phyloP scores from a whole-genome alignment of 164 flowering plant species.

The Dillenia suffruticosa region DNA sequence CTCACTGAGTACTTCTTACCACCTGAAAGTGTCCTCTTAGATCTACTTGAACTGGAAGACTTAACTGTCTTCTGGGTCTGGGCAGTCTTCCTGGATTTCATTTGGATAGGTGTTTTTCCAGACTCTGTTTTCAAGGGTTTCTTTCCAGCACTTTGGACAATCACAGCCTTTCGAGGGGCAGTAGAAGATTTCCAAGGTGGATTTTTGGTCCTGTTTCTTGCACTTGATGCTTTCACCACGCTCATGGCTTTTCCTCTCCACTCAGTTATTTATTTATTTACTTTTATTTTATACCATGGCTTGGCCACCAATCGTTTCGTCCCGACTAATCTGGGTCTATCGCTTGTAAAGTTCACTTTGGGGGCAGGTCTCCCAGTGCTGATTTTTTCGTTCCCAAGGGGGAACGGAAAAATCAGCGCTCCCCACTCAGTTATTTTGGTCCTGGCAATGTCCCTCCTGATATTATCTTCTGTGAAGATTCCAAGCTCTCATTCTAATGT shows the following conservation, averaged over 20 bases:
- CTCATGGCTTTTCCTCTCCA: slow-evolving; percentile 34
- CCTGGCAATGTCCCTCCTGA: slow-evolving; percentile 56
- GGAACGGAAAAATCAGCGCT: no score
- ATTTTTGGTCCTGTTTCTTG: slow-evolving; percentile 21
- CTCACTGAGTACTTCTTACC: slow-evolving; percentile 26
- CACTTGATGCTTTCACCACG: slow-evolving; percentile 20
- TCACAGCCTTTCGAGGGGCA: slow-evolving; percentile 14
- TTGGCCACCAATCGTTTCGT: no score
- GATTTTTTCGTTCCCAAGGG: no score
- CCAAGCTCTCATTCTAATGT: slow-evolving; percentile 87
- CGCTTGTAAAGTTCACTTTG: no score
- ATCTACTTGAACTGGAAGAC: slow-evolving; percentile 15
- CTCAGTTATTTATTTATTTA: no score
- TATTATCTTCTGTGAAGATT: slow-evolving; percentile 54
- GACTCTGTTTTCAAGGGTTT: slow-evolving; percentile 22
- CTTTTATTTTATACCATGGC: no score
- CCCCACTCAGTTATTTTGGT: slow-evolving; percentile 26
- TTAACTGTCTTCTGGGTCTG: slow-evolving; percentile 25
- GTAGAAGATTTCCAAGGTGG: slow-evolving; percentile 14
- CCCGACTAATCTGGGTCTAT: no score
- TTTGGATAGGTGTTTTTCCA: slow-evolving; percentile 23
- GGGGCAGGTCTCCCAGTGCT: no score
- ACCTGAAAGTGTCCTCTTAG: slow-evolving; percentile 18
- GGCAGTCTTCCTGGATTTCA: slow-evolving; percentile 25
- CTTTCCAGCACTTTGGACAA: slow-evolving; percentile 16